Percentiles rank a stretch among this genome's conserved stretches.
Conservation (phyloP, 164 flowering plant genomes). For the Berberis vulgaris region DNA sequence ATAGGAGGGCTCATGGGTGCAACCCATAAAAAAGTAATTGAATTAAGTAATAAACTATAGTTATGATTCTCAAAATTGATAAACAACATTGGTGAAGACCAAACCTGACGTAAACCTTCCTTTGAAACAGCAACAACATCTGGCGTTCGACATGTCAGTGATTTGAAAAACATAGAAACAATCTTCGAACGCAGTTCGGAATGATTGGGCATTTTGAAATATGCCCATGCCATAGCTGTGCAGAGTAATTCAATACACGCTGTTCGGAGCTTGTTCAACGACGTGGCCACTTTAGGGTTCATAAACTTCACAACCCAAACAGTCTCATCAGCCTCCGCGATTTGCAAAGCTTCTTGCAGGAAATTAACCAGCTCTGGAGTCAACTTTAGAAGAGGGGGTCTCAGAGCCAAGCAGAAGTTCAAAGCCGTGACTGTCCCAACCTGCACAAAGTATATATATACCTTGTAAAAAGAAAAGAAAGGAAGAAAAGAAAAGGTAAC, state of each 20-base stretch:
- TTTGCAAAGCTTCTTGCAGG: constrained; percentile 94
- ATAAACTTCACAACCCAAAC: constrained; percentile 88
- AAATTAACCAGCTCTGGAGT: constrained; percentile 83
- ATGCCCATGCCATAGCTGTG: constrained; percentile 99
- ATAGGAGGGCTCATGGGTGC: no score
- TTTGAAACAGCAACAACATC: constrained; percentile 99
- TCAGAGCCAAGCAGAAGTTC: constrained; percentile 90
- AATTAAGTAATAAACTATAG: no score
- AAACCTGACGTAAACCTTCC: constrained; percentile 97
- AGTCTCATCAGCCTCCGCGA: constrained; percentile 96
- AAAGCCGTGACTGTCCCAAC: constrained; percentile 96
- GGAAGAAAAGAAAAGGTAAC: not conserved
- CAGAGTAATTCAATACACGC: constrained; percentile 97
- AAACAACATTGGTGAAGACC: not conserved
- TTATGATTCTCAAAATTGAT: no score
- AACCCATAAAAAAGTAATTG: no score
- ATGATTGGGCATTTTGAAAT: constrained; percentile 82
- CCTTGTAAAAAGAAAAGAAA: constrained; percentile 7
- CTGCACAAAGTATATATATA: constrained; percentile 26
- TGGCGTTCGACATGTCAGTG: constrained; percentile 83
- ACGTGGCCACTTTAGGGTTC: constrained; percentile 80
- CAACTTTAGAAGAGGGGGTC: constrained; percentile 95
- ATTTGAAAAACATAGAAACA: constrained; percentile 97
- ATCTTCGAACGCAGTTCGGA: constrained; percentile 86
- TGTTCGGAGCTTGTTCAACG: constrained; percentile 79